phyloP scores from a whole-genome alignment of 768 basidiomycete species.

The Lactifluus volemus region DNA sequence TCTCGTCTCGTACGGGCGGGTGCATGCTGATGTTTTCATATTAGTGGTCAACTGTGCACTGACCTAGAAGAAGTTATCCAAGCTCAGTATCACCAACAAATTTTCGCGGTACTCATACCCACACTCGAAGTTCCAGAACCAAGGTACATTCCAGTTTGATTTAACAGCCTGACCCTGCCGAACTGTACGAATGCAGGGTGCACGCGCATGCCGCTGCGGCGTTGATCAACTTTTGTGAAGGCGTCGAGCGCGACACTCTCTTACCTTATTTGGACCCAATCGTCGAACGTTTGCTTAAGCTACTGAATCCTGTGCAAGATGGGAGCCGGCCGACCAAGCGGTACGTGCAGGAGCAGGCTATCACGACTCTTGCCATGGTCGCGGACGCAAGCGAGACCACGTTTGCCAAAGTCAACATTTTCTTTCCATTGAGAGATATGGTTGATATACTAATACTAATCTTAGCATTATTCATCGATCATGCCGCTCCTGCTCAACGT shows the following conservation, averaged over 20 bases:
- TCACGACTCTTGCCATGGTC: conserved; percentile 85
- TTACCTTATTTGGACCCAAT: conserved; percentile 73
- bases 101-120: conserved; percentile 63
- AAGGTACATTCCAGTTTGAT: conserved; percentile 34
- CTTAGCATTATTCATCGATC: conserved; percentile 63
- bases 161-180: neutral
- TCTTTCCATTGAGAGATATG: neutral
- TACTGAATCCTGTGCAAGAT: conserved; percentile 44
- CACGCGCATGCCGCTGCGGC: conserved; percentile 84
- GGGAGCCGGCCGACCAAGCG: conserved; percentile 36
- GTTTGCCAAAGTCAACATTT: conserved; percentile 53
- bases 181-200: conserved; percentile 39
- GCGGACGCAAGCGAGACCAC: conserved; percentile 76
- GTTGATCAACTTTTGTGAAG: conserved; percentile 87
- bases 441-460: too few species aligned
- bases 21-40: neutral
- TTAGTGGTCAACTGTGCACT: conserved; percentile 80
- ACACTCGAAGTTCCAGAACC: conserved; percentile 70
- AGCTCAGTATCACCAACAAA: conserved; percentile 53
- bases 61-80: conserved; percentile 84
- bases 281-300: conserved; percentile 60
- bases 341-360: conserved; percentile 83
- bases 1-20: neutral
- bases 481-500: conserved; percentile 78
- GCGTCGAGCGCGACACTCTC: conserved; percentile 64